These are phyloP conservation scores for Tolypocladium amazonense DNA, from an alignment of 2,329 filamentous ascomycete genomes.

Conservation along the genomic window DNA sequence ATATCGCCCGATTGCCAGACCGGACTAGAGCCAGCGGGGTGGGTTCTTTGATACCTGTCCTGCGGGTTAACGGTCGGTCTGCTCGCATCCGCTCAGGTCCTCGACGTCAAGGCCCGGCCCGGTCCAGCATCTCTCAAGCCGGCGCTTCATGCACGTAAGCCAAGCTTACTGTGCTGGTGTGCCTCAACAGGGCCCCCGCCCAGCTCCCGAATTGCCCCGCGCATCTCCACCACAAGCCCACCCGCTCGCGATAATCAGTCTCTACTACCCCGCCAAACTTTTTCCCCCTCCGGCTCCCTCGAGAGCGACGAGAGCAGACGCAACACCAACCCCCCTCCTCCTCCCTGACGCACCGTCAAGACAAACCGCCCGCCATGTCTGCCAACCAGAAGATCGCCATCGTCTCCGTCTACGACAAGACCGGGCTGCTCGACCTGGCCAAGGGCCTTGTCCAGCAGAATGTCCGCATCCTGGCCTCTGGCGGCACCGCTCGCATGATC, in stretches of 20 bases:
- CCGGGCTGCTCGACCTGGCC: slow-evolving; percentile 81
- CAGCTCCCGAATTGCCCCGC: neutral
- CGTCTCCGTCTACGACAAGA: slow-evolving; percentile 98
- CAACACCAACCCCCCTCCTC: neutral
- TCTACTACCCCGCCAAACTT: neutral
- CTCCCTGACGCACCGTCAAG: neutral
- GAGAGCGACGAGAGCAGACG: neutral
- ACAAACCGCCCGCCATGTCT: slow-evolving; percentile 20
- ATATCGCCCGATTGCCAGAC: no score
- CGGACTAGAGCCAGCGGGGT: no score
- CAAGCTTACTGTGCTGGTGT: no score
- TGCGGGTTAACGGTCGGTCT: no score
- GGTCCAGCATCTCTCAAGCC: no score
- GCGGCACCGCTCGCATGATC: slow-evolving; percentile 92
- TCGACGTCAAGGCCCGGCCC: no score
- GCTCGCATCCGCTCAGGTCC: no score
- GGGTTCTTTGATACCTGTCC: no score
- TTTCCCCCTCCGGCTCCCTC: neutral
- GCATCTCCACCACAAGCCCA: slow-evolving; percentile 1
- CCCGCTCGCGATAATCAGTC: neutral
- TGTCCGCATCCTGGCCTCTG: slow-evolving; percentile 87
- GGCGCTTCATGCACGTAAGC: no score
- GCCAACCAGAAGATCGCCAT: slow-evolving; percentile 61
- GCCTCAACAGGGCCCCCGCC: no score
- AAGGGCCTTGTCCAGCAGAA: slow-evolving; percentile 83